Evolutionary conservation across 2,329 filamentous ascomycete genomes (phyloP), one percentile per base, ranked within the genome.

Genomic region (Colletotrichum musae): DNA sequence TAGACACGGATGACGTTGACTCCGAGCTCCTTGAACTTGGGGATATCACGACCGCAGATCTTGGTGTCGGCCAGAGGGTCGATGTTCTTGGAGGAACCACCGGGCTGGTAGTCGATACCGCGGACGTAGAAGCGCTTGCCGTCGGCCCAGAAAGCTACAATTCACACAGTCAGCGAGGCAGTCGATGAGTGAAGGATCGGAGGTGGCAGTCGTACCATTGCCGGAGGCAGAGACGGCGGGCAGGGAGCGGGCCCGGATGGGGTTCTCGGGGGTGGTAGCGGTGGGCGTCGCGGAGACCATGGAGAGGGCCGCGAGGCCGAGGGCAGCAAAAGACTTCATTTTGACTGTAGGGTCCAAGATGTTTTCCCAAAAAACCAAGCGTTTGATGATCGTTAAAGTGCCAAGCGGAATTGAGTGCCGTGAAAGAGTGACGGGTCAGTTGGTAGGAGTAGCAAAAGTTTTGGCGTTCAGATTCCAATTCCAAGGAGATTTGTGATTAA

Each of bases 1-100:
- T 97, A 98, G 71, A 97, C 93, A 81, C 95, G 94, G 78, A 98
- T 87, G 28, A 94, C 94, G 86, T 98, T 98, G 83, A 97, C 85
- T 57, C 94, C 94, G 58, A 98, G 87, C 73, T 94, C 88, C 85
- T 93, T 89, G 89, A 97, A 97, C 79, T 94, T 86, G 59, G 84
- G 82, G 74, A 97, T 92, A 77, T 97, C 94, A 73, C 94, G 92
- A 80, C 89, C 87, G 88, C 95, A 97, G 76, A 86, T 82, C 4
- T 81, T 81, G 26, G 84, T 77, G 75, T 97, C 91, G 71, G 93
- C 91, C 61, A 97, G 91, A 70, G 94, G 94, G 78, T 97, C 94
- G n/a, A 74, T 60, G 73, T 84, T 83, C 70, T 79, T 80, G 3
- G 87, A 85, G 32, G 87, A 86, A 72, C 88, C 88, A 70, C 87